Base-by-base conservation (phyloP, 129 eudicot species). In the Flaveria bidentis region DNA sequence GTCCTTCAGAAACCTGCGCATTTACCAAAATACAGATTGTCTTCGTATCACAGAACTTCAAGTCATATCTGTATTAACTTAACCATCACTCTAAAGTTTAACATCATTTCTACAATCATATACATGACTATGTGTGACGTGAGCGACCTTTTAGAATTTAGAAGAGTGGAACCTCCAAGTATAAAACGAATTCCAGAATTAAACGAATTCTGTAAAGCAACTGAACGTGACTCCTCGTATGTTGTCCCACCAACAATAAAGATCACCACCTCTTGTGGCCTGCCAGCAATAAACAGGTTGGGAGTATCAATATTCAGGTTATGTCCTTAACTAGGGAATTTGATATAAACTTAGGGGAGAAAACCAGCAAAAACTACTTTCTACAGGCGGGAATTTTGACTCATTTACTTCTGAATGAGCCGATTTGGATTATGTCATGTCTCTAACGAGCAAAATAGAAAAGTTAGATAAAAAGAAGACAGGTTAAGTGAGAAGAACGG, bases 171-270 rank as follows among this genome's bases (percentile, higher is more conserved):
- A 71, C 99, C 99, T 62, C 99, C 96, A 50, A 95, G 91, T 20
- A 91, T 82, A 80, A 95, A 91, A 71, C 96, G 99, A 82, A 89
- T 85, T 63, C 99, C 97, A 60, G 97, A 83, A 78, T 86, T 91
- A 12, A 86, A 82, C 49, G 94, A 79, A 45, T 91, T 95, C 57
- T 91, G 96, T 56, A 95, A 82, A 78, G 92, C 87, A 81, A 91
- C 96, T 6, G 84, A 85, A 55, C 97, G 93, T 68, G 99, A 87
- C 77, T 91, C 99, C 86, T 95, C 99, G 44, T 83, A 95, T 16
- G 96, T 95, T 42, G 99, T 95, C 81, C 99, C 97, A 8, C 99
- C 97, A 80, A 95, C 89, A 82, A 95, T 80, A 76, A 91, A 91
- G 75, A 95, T 86, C 68, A 95, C 85, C 15, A 95, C 99, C 70